These are phyloP conservation scores for Bruguiera sexangula DNA, from an alignment of 345 rosid genomes.

Conservation along the genomic window DNA sequence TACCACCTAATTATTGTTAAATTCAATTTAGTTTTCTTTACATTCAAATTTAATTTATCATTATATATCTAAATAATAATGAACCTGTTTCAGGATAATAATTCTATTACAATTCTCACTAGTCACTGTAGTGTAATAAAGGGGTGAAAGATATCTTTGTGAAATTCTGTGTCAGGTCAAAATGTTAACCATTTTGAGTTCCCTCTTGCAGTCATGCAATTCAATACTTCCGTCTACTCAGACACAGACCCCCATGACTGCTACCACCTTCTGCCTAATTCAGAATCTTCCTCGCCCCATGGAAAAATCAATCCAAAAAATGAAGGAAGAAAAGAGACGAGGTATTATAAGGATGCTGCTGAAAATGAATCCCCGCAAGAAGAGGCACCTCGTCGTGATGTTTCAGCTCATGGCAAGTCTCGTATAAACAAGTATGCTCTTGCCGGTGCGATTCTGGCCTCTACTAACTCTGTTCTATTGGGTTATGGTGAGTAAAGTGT, in stretches of 20 bases:
- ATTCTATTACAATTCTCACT: too few relatives aligned
- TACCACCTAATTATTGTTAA: too few relatives aligned
- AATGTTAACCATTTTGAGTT: too few relatives aligned
- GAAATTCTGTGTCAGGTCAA: too few relatives aligned
- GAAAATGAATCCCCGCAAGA: slow-evolving; percentile 5
- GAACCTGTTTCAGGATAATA: too few relatives aligned
- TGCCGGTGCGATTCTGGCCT: slow-evolving; percentile 65
- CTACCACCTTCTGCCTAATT: slow-evolving; percentile 26
- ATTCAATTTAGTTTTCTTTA: too few relatives aligned
- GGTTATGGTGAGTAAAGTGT: slow-evolving; percentile 54
- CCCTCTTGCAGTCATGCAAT: slow-evolving; percentile 24
- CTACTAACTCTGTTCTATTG: slow-evolving; percentile 59
- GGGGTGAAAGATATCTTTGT: too few relatives aligned
- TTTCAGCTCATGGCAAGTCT: not conserved
- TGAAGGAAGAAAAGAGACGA: slow-evolving; percentile 2
- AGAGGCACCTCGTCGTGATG: not conserved
- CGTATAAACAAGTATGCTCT: slow-evolving; percentile 50
- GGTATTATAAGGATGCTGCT: slow-evolving; percentile 6
- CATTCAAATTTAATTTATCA: too few relatives aligned
- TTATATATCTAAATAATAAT: too few relatives aligned
- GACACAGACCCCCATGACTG: slow-evolving; percentile 2
- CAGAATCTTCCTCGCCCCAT: slow-evolving; percentile 13
- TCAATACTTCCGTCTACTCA: slow-evolving; percentile 19
- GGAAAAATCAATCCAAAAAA: slow-evolving; percentile 4
- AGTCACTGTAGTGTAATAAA: too few relatives aligned